Base-by-base conservation (phyloP, 768 basidiomycete species). In the Termitomyces sp. region DNA sequence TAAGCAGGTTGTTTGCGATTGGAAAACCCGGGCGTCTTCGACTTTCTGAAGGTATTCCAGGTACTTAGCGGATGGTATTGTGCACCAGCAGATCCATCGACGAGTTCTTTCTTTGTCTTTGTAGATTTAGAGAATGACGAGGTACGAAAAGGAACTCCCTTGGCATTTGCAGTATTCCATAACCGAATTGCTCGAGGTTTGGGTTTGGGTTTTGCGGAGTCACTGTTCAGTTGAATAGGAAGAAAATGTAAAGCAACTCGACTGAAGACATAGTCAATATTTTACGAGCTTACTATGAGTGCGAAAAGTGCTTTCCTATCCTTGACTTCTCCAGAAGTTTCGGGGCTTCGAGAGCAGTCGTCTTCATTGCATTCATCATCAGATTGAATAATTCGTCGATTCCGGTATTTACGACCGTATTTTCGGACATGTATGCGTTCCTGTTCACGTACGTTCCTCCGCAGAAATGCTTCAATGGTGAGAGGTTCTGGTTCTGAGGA, bases 161-260 rank as follows among this genome's bases (percentile, higher is more conserved):
- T 76, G 38, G 73, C 72, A 42, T 79, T 75, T 11, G 76, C 70
- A 9, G 74, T 63, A 25, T 57, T 67, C 67, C 72, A 69, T 25
- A 59, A 61, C 47, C 54, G 63, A 47, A 47, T 63, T 3, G 11
- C 47, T 50, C 54, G 59, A 56, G 40, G 57, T 58, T 58, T 66
- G 17, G 47, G 32, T 34, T 43, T 60, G 20, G 49, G 36, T 34
- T 43, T 60, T 8, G 32, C 37, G 3, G 36, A 17, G 2, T 48
- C 29, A 20, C 53, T 17, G 12, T 54, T 56, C 15, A 12, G 29
- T 17, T 56, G 31, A 20, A 60, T 59, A 42, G 66, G 60, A 4
- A 69, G 67, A 59, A 74, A 67, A 32, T 66, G 70, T 17, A 79
- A 63, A 48, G 76, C 68, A 14, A 59, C 64, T 11, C 74, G 69